These are phyloP conservation scores for Globisporangium emineosum DNA, from an alignment of 352 stramenopile genomes.

Conservation along the genomic window DNA sequence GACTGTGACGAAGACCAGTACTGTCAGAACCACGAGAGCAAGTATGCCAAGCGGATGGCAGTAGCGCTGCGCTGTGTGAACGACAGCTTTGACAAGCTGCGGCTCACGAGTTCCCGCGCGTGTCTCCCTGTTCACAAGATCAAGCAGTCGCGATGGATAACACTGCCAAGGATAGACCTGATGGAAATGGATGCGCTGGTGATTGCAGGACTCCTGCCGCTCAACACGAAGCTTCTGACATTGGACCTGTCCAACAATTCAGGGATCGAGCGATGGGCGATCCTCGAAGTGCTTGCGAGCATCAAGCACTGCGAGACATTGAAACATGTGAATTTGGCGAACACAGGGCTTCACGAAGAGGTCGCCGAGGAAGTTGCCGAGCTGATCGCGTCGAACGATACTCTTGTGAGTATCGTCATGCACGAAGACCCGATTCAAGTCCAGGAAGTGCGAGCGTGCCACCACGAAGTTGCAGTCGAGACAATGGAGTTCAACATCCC, in stretches of 20 bases:
- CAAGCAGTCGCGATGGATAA: constrained; percentile 60
- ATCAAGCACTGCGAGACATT: constrained; percentile 55
- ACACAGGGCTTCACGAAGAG: constrained; percentile 58
- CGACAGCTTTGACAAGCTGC: constrained; percentile 38
- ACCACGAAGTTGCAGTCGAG: constrained; percentile 21
- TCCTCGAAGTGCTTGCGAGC: constrained; percentile 51
- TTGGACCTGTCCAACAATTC: constrained; percentile 67
- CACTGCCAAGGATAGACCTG: constrained; percentile 29
- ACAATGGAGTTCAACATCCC: constrained; percentile 29
- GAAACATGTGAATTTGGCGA: constrained; percentile 44
- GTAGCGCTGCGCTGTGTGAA: constrained; percentile 50
- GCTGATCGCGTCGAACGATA: constrained; percentile 53
- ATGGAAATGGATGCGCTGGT: constrained; percentile 64
- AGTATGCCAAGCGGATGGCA: constrained; percentile 45
- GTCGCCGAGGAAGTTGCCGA: constrained; percentile 59
- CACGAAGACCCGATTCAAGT: constrained; percentile 37
- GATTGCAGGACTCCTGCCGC: constrained; percentile 49
- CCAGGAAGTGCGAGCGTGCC: constrained; percentile 52
- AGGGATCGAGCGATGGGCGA: constrained; percentile 41
- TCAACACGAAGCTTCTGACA: constrained; percentile 51
- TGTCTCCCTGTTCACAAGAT: constrained; percentile 59
- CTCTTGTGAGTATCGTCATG: constrained; percentile 59
- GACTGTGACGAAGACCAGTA: constrained; percentile 52
- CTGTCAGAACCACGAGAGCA: constrained; percentile 54
- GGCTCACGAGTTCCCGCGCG: constrained; percentile 39